Percentiles rank a stretch among this genome's conserved stretches.
Conservation (phyloP, 2,329 filamentous ascomycete genomes). For the Colletotrichum abscissum region DNA sequence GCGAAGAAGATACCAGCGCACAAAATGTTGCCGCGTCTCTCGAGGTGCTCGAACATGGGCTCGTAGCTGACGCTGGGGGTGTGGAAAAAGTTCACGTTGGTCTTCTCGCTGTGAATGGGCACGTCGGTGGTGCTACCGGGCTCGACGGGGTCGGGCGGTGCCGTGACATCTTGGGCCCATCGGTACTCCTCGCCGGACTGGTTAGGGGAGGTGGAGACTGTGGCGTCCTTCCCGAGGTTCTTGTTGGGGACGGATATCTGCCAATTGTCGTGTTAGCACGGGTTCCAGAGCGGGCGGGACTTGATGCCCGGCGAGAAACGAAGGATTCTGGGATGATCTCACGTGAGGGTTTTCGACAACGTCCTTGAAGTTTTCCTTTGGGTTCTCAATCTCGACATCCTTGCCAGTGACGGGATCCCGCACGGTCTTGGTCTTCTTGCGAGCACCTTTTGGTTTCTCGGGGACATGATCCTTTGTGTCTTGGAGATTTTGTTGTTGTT, state of each 20-base stretch:
- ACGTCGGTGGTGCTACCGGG: constrained; percentile 90
- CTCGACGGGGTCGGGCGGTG: constrained; percentile 87
- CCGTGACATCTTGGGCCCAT: constrained; percentile 86
- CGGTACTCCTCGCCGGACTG: constrained; percentile 86
- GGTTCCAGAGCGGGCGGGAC: too few relatives aligned
- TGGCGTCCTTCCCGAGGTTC: constrained; percentile 81
- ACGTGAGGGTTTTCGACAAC: constrained; percentile 79
- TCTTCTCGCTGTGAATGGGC: constrained; percentile 95
- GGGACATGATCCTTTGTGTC: constrained; percentile 54
- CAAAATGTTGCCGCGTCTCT: constrained; percentile 78
- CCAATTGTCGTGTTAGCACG: background rate
- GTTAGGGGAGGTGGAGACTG: constrained; percentile 75
- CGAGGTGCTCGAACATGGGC: constrained; percentile 83
- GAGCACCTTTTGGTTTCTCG: constrained; percentile 43
- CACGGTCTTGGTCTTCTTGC: constrained; percentile 73
- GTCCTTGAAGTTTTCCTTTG: constrained; percentile 75
- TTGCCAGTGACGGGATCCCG: constrained; percentile 91
- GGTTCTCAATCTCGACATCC: constrained; percentile 87
- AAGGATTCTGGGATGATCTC: constrained; percentile 37
- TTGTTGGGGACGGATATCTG: constrained; percentile 89
- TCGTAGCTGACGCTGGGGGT: constrained; percentile 91
- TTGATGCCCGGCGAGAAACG: background rate
- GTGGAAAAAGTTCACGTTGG: constrained; percentile 94
- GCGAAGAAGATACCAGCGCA: constrained; percentile 77
- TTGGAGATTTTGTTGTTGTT: background rate